A percentile compares a stretch with the other conserved stretches of the same genome.
These are phyloP conservation scores for Didymella pinodella DNA, from an alignment of 2,329 filamentous ascomycete species.

Conservation along the genomic window DNA sequence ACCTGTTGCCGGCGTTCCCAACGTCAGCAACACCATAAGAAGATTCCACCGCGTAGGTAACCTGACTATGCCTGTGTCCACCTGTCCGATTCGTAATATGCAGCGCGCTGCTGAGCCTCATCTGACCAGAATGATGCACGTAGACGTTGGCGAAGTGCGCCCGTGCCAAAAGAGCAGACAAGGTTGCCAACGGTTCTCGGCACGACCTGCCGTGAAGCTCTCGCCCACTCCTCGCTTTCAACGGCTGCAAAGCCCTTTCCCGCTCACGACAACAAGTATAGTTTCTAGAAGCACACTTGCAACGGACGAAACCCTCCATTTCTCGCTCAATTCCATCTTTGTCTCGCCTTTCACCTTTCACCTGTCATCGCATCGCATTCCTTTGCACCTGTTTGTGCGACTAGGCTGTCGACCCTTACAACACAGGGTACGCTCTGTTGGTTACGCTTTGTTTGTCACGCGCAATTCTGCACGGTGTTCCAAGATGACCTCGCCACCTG, in stretches of 20 bases:
- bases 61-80: constrained; percentile 1
- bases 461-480: constrained; percentile 1
- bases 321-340: background rate
- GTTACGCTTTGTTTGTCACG: constrained; percentile 16
- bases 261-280: constrained; percentile 2
- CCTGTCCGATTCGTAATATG: background rate
- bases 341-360: constrained; percentile 1
- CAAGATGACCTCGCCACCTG: constrained; percentile 11
- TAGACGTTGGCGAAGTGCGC: constrained; percentile 1
- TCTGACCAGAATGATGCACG: constrained; percentile 4
- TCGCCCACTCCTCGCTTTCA: constrained; percentile 8
- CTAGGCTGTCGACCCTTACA: background rate
- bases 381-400: constrained; percentile 9
- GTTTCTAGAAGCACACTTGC: background rate
- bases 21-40: constrained; percentile 4
- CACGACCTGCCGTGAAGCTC: constrained; percentile 10
- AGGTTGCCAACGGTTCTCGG: constrained; percentile 6
- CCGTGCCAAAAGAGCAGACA: background rate
- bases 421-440: constrained; percentile 7
- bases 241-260: constrained; percentile 13
- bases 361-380: constrained; percentile 14
- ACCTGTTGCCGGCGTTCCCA: background rate
- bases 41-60: constrained; percentile 4
- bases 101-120: constrained; percentile 5
- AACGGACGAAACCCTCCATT: background rate